Base-by-base conservation (phyloP, 352 stramenopile species). In the Phytophthora capsici region DNA sequence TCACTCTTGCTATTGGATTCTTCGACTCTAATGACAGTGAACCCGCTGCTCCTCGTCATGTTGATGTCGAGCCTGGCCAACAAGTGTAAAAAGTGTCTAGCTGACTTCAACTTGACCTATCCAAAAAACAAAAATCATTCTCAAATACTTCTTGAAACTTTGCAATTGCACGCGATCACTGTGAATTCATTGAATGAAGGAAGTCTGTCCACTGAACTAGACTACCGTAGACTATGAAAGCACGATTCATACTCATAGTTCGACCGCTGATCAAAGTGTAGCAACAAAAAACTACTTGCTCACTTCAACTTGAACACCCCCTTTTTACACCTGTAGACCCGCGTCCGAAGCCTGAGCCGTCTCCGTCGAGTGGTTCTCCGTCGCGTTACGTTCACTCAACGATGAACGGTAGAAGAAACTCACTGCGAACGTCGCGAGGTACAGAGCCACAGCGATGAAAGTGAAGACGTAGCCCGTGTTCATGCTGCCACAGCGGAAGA, bases 401-500 rank as follows among this genome's bases (percentile, higher is more conserved):
- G 65, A 47, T 14, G 65, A 65, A 30, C 65, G 65, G 52, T 64
- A 65, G 5, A 63, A 17, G 58, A 79, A 79, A 30, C 60, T 79
- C 26, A 78, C 7, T 20, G 49, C 69, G 40, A 84, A 71, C 34
- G 75, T 81, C 20, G 56, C 47, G 13, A 76, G 20, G 52, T 76
- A 84, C 25, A 68, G 46, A 2, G 63, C 69, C 22, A 78, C 54
- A 6, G 69, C 48, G 32, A 84, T 52, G 51, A 84, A 84, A 12
- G 48, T 58, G 57, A 84, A 80, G 28, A 84, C 59, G 22, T 77
- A 67, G 34, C 69, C 63, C 19, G 62, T 54, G 56, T 68, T 77
- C 75, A 82, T 82, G 38, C 43, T 75, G 36, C 70, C 72, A 40
- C 75, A 84, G 47, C 75, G 75, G 65, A 80, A 80, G 17, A 84